Percentiles rank a stretch among this genome's conserved stretches.
These are phyloP conservation scores for Salix suchowensis DNA, from an alignment of 345 rosid genomes.

Conservation along the genomic window DNA sequence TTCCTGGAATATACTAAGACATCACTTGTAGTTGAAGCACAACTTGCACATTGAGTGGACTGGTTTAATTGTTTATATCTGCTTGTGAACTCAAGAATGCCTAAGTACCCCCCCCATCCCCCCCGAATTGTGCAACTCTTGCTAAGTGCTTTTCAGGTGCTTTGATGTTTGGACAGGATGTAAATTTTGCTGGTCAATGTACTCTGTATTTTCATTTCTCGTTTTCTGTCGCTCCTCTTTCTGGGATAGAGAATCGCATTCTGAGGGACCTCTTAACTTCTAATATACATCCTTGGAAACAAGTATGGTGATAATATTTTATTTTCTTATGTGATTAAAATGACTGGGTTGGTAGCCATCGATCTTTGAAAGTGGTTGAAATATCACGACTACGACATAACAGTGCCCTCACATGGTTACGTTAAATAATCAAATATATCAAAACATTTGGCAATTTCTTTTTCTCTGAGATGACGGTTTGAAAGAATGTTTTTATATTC, in stretches of 20 bases:
- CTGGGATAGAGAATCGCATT: neutral
- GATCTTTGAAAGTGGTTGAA: neutral
- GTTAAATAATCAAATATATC: neutral
- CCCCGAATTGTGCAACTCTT: neutral
- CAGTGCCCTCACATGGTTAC: neutral
- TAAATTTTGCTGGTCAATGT: neutral
- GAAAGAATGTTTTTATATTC: neutral
- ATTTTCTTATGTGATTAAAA: too few relatives aligned
- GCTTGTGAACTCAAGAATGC: neutral
- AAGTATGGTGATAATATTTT: neutral
- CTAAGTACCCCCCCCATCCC: too few relatives aligned
- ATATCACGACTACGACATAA: neutral
- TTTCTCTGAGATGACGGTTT: neutral
- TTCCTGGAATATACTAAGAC: constrained; percentile 76
- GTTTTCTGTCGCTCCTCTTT: neutral
- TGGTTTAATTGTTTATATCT: neutral
- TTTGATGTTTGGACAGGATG: neutral
- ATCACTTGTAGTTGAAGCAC: neutral
- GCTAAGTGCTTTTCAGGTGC: neutral
- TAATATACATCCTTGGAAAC: neutral
- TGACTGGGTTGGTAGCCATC: neutral
- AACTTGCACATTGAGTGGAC: neutral
- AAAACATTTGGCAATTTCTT: neutral
- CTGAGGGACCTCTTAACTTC: neutral
- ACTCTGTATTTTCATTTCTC: neutral